phyloP scores from a whole-genome alignment of 331 rosid genomes.

The Telfairia occidentalis region DNA sequence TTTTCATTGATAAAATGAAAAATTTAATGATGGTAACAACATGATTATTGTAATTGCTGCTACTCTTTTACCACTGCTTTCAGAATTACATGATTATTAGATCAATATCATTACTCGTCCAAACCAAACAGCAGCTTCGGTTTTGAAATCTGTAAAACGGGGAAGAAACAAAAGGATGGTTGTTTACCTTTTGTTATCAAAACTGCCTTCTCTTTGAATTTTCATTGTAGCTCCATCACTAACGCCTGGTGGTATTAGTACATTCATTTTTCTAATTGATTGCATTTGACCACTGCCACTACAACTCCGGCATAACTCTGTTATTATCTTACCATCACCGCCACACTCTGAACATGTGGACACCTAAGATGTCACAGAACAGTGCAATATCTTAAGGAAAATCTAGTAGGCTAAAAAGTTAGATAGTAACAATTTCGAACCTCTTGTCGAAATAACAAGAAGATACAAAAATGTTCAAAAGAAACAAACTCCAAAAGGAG shows the following conservation, averaged over 20 bases:
- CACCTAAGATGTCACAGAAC: slow-evolving; percentile 38
- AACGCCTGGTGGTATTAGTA: slow-evolving; percentile 71
- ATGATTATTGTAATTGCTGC: background rate
- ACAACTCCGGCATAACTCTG: slow-evolving; percentile 57
- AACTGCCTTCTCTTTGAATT: slow-evolving; percentile 66
- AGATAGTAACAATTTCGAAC: too few relatives aligned
- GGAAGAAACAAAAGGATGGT: background rate
- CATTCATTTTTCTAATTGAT: slow-evolving; percentile 38
- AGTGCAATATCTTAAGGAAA: background rate
- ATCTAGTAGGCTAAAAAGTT: background rate
- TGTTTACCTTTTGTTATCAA: slow-evolving; percentile 49
- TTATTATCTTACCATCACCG: slow-evolving; percentile 67
- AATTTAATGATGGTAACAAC: background rate
- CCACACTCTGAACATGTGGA: slow-evolving; percentile 77
- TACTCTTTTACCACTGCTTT: background rate
- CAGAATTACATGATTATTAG: background rate
- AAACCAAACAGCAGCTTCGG: background rate
- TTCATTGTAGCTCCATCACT: slow-evolving; percentile 70
- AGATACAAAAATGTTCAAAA: too few relatives aligned
- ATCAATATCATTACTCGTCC: background rate
- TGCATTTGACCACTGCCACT: slow-evolving; percentile 53
- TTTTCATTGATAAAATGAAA: background rate
- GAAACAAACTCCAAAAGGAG: too few relatives aligned
- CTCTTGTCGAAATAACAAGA: too few relatives aligned
- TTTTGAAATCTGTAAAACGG: background rate